Evolutionary conservation across 2,329 filamentous ascomycete species (phyloP), one percentile per base, ranked within the genome.

Genomic region (Calonectria pseudoreteaudii): DNA sequence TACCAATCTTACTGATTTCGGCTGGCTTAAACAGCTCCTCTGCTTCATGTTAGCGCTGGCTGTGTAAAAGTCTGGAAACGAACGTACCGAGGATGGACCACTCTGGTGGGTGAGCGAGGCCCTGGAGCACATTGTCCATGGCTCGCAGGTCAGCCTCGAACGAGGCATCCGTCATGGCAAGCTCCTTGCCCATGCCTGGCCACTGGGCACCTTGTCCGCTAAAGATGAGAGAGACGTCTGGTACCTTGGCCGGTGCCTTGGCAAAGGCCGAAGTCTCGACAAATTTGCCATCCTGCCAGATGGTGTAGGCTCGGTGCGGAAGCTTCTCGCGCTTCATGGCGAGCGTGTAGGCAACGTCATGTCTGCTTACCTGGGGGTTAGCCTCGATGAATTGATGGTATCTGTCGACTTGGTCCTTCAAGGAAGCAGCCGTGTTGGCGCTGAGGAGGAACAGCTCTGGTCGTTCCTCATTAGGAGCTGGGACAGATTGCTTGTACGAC

Each of bases 131-230:
- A 2, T 4, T 38, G 8, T 62, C 56, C 56, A 62, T 62, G 16
- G 34, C 34, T 7, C 23, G 56, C 4, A 62, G 56, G 26, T 62
- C 34, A 11, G 56, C 56, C 10, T 41, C 56, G 7, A 62, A 62
- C 13, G 56, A 62, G 28, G 34, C 34, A 41, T n/a, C 68, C 20
- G 31, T 49, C 16, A 36, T 36, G 34, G 26, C 64, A 65, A 28
- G 68, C 75, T 84, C 82, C 8, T 80, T 77, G 60, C 83, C 83
- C 83, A 85, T 76, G 5, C 58, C 71, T 20, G 47, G 44, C 81
- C 81, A 83, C 71, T 84, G 82, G 3, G 82, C 84, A 26, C 84
- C 84, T 67, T 85, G 83, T 10, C 84, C 84, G 8, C 83, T 86
- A 72, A 85, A 76, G 3, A 75, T 60, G 30, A 73, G 71, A 20